Evolutionary conservation across 495 filamentous ascomycete species (phyloP), one percentile per base, ranked within the genome.

Genomic region (Rusavskia elegans): DNA sequence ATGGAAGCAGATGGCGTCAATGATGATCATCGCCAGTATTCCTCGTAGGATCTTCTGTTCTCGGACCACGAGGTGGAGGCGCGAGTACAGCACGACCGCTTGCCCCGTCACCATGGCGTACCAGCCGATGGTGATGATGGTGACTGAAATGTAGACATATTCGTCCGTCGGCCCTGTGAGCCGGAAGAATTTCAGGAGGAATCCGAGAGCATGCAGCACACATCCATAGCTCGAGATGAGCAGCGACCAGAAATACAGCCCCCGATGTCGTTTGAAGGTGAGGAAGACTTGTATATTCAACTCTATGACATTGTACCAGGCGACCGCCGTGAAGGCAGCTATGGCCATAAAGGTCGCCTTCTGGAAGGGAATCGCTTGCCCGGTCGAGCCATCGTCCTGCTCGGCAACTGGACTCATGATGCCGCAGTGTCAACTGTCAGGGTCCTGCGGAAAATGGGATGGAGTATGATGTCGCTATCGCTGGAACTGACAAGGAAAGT

Each of bases 81-180:
- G 65, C 21, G 72, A 75, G 48, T 75, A 76, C 10, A 76, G 62
- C 19, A 76, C 73, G 5, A 75, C 54, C 0, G 72, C 68, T 57
- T 76, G 73, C 2, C 73, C 72, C 0, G 72, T 75, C 0, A 76
- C 71, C 74, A 77, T 76, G 8, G 60, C 61, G 64, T 73, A 76
- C 73, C 73, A 76, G 9, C 73, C 73, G 40, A 76, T 53, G 7
- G 68, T 72, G 37, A 75, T 62, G 9, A 76, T 59, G 0, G 67
- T 70, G 1, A 74, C 68, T 0, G 70, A 70, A 30, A 46, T 46
- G 44, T 25, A 25, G 0, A 71, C 25, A 11, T 64, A 65, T 51
- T 63, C 61, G 17, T 62, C 60, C 0, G 32, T 17, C 1, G 63
- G 32, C 2, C 32, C 32, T 8, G 32, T 69, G 55, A 59, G 54